Percentiles rank a stretch among this genome's conserved stretches.
Conservation (phyloP, 768 basidiomycete species). For the Serendipita indica region DNA sequence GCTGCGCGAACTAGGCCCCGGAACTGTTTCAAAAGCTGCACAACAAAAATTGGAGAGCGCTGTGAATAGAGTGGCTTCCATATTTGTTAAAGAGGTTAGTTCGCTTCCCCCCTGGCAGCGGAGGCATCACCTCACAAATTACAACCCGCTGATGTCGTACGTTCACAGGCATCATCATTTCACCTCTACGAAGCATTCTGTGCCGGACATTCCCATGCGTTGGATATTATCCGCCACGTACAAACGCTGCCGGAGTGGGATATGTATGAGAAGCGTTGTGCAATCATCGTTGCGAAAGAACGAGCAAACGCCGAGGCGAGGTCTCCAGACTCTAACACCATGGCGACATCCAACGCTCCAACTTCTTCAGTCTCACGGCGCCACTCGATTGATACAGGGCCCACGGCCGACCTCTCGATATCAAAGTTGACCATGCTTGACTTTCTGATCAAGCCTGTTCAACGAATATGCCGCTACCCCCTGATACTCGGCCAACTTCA, state of each 20-base stretch:
- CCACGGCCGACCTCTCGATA: not conserved
- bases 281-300: conserved; percentile 31
- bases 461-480: conserved; percentile 90
- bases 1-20: not conserved
- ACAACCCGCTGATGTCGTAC: conserved; percentile 13
- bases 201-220: conserved; percentile 68
- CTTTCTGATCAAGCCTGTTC: conserved; percentile 94
- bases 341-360: conserved; percentile 11
- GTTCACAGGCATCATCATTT: conserved; percentile 51
- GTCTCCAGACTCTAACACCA: conserved; percentile 7
- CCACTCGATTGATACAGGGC: not conserved
- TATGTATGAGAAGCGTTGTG: conserved; percentile 66
- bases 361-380: conserved; percentile 14
- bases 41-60: conserved; percentile 28
- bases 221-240: conserved; percentile 53
- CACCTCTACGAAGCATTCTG: conserved; percentile 76
- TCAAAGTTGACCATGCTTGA: conserved; percentile 37
- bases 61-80: conserved; percentile 36
- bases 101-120: conserved; percentile 13
- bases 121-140: conserved; percentile 16
- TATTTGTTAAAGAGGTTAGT: conserved; percentile 44
- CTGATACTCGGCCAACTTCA: conserved; percentile 67
- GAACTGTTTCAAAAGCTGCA: not conserved
- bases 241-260: conserved; percentile 65
- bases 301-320: not conserved